Percentiles rank a stretch among this genome's conserved stretches.
phyloP scores from a whole-genome alignment of 176 grass and related monocot species.

The Calamus simplicifolius region DNA sequence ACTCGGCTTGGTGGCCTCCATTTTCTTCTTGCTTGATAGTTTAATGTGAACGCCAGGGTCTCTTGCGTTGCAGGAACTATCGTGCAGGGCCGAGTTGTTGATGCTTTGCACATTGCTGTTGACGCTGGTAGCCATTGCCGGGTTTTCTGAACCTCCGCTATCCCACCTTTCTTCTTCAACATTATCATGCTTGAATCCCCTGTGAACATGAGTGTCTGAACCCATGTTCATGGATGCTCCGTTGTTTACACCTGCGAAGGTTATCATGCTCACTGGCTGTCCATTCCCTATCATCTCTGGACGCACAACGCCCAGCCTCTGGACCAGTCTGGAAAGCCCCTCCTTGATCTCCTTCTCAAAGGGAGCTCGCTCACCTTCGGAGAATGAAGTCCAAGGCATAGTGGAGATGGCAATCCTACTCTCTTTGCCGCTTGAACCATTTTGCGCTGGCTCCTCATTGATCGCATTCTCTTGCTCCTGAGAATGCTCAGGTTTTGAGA shows the following conservation, averaged over 20 bases:
- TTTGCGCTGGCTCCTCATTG: neutral
- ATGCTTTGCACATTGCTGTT: conserved; percentile 86
- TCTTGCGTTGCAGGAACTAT: conserved; percentile 55
- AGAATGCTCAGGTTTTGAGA: conserved; percentile 7
- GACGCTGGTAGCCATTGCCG: conserved; percentile 31
- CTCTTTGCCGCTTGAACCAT: conserved; percentile 10
- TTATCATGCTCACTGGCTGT: conserved; percentile 39
- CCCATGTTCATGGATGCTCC: conserved; percentile 75
- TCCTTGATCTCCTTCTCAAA: conserved; percentile 52
- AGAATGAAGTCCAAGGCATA: conserved; percentile 29
- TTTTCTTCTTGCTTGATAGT: conserved; percentile 15
- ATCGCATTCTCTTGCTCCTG: neutral
- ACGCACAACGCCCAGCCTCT: conserved; percentile 1
- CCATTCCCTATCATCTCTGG: neutral
- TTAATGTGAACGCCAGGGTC: conserved; percentile 64
- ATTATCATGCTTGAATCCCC: too few relatives aligned
- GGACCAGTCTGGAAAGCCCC: conserved; percentile 35
- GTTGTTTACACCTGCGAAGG: conserved; percentile 63
- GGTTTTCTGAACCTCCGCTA: neutral
- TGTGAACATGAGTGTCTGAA: too few relatives aligned
- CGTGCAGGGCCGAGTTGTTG: conserved; percentile 80
- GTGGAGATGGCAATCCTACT: conserved; percentile 45
- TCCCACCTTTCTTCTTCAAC: too few relatives aligned
- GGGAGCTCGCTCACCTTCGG: conserved; percentile 30
- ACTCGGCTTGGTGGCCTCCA: neutral